phyloP scores from a whole-genome alignment of 768 basidiomycete species.

The Gloeophyllum trabeum region DNA sequence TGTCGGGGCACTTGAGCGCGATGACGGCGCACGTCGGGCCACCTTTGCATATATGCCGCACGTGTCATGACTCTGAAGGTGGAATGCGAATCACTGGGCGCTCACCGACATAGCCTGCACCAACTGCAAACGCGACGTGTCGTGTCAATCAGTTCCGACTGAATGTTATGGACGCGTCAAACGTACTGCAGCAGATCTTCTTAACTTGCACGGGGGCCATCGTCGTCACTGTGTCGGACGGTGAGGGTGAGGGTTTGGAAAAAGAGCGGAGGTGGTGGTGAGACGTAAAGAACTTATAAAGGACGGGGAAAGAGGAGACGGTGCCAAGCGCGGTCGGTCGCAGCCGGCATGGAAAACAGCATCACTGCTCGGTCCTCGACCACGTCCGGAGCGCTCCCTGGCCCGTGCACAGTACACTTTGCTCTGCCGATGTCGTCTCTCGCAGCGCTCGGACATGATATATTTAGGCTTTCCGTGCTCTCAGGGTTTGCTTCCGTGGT shows the following conservation, averaged over 20 bases:
- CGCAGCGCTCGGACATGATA: background rate
- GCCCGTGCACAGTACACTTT: too few relatives aligned
- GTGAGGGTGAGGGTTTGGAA: background rate
- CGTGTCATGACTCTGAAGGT: background rate
- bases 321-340: too few relatives aligned
- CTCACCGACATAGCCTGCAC: conserved; percentile 90
- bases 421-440: conserved; percentile 10
- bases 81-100: conserved; percentile 3
- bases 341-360: too few relatives aligned
- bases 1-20: conserved; percentile 86
- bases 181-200: conserved; percentile 83
- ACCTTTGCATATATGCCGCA: conserved; percentile 33
- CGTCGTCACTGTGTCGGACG: background rate
- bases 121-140: conserved; percentile 34
- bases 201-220: conserved; percentile 35
- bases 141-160: conserved; percentile 5
- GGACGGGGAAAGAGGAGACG: too few relatives aligned
- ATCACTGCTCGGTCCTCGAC: too few relatives aligned
- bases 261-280: too few relatives aligned
- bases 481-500: too few relatives aligned
- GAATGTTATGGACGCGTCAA: conserved; percentile 1
- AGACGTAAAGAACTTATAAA: too few relatives aligned
- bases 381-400: too few relatives aligned
- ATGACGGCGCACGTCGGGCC: conserved; percentile 95
- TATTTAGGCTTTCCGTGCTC: too few relatives aligned